phyloP scores from a whole-genome alignment of 306 rosid genomes.

The Alnus glutinosa region DNA sequence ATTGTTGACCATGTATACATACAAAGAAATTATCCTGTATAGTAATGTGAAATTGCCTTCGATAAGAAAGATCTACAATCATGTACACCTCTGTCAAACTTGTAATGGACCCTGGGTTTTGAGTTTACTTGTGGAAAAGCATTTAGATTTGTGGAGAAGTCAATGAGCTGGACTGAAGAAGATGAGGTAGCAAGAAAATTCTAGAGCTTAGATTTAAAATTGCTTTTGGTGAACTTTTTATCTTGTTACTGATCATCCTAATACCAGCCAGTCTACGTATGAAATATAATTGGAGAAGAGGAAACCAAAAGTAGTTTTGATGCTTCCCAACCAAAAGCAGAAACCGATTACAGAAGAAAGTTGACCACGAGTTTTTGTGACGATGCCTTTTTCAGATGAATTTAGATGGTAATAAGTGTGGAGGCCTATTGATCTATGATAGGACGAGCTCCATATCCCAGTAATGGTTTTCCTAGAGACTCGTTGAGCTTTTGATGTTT shows the following conservation, averaged over 20 bases:
- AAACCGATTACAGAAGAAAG: neutral
- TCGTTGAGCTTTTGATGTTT: neutral
- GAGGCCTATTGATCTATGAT: neutral
- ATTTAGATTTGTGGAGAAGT: neutral
- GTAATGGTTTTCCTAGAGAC: constrained; percentile 11
- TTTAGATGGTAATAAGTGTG: neutral
- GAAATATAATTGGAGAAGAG: neutral
- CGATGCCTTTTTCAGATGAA: constrained; percentile 1
- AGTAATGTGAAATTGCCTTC: neutral
- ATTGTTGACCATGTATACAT: neutral
- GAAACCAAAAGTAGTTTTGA: neutral
- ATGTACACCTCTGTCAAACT: neutral
- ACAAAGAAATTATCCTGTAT: neutral
- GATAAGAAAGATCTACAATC: neutral
- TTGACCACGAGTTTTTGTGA: neutral
- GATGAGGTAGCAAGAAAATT: neutral
- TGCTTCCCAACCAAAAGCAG: too few species aligned
- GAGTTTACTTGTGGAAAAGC: neutral
- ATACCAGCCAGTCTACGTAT: neutral
- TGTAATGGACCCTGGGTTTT: neutral
- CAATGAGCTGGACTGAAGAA: neutral
- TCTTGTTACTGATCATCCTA: neutral
- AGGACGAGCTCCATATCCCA: neutral
- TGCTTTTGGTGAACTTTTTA: neutral
- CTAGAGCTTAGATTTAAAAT: neutral